Base-by-base conservation (phyloP, 2,329 filamentous ascomycete species). In the Colletotrichum limetticola region DNA sequence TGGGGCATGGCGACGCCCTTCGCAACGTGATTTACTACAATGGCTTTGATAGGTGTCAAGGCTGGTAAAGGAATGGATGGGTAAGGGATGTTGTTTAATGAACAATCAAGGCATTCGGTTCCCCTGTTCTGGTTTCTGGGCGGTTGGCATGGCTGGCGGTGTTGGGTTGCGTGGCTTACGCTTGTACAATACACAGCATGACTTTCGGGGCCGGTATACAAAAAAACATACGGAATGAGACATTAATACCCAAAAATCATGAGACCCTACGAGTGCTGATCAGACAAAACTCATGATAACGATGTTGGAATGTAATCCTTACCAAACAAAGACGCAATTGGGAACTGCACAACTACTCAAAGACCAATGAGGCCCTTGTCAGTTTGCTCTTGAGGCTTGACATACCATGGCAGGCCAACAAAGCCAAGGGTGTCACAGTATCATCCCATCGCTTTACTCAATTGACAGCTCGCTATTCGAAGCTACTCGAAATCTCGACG, bases 1-100 rank as follows among this genome's bases (percentile, higher is more conserved):
- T 79, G 83, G 79, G 79, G 80, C 79, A 82, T 81, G 78, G 81
- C 80, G 82, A 81, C 82, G 82, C 58, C 74, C 72, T 57, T 62
- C 71, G 37, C 57, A 67, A 72, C 62, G 62, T 68, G 68, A 64
- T 63, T 55, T 71, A 71, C 71, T 62, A 49, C 67, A 66, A 58
- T 61, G 60, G 66, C 65, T 69, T 69, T 72, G 70, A 72, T 69
- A 42, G 66, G 66, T 69, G 70, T 72, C 70, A 64, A 70, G 66
- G 66, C 66, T 57, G 35, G 53, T 59, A 52, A 64, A 65, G 66
- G 66, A 70, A 65, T 66, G 67, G 66, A 28, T 37, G 55, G 42
- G 42, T 46, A 56, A 56, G 70, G 55, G 46, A 65, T 72, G 66
- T 70, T 72, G 55, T 60, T 70, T 42, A 65, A 60, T 71, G 56